A percentile compares a stretch with the other conserved stretches of the same genome.
phyloP scores from a whole-genome alignment of 1,139 yeast species.

The Saccharomyces hybrid region DNA sequence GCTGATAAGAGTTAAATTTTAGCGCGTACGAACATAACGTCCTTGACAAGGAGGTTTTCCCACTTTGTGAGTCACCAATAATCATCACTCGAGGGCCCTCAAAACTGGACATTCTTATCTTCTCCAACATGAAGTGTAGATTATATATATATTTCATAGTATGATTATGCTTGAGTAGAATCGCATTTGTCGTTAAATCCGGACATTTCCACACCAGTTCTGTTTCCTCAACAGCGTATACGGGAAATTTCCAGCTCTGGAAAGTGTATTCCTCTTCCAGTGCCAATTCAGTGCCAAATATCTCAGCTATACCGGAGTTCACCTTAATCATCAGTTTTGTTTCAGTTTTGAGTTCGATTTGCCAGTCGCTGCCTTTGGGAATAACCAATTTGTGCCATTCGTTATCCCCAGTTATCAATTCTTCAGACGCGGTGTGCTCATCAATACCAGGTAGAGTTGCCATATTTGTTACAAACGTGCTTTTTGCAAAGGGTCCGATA shows the following conservation, averaged over 20 bases:
- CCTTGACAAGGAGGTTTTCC: conserved; percentile 72
- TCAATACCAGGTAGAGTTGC: conserved; percentile 23
- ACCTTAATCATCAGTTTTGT: conserved; percentile 49
- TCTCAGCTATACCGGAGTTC: conserved; percentile 68
- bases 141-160: conserved; percentile 45
- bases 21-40: conserved; percentile 68
- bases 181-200: conserved; percentile 13
- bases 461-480: conserved; percentile 5
- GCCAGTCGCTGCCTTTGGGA: conserved; percentile 64
- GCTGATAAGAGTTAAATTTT: conserved; percentile 56
- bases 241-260: conserved; percentile 49
- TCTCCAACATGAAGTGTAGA: conserved; percentile 71
- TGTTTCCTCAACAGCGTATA: conserved; percentile 57
- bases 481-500: no score
- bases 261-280: conserved; percentile 55
- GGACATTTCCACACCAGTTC: conserved; percentile 39
- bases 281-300: conserved; percentile 89
- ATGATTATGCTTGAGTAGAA: conserved; percentile 15
- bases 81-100: conserved; percentile 65
- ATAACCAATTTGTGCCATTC: conserved; percentile 25
- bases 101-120: conserved; percentile 39
- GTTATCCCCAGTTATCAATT: conserved; percentile 13
- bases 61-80: conserved; percentile 64
- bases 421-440: conserved; percentile 7
- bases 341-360: conserved; percentile 65